A percentile compares a stretch with the other conserved stretches of the same genome.
Conservation (phyloP, 2,329 filamentous ascomycete species). For the Nemania serpens region DNA sequence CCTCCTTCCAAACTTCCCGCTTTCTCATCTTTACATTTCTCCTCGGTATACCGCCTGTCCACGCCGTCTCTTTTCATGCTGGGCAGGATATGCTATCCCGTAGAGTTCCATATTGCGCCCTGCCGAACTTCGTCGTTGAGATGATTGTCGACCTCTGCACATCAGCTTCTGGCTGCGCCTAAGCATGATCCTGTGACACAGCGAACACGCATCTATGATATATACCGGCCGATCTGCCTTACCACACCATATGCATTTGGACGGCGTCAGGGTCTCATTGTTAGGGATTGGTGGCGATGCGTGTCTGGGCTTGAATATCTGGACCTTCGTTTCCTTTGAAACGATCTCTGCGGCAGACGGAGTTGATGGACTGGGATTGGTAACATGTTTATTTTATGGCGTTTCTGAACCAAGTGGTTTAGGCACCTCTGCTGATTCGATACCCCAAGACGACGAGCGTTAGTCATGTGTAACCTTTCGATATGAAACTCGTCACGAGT, state of each 20-base stretch:
- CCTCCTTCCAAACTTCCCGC: conserved; percentile 28
- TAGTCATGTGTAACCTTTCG: background rate
- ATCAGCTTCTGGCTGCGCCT: conserved; percentile 26
- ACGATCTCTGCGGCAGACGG: conserved; percentile 13
- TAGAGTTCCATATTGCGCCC: conserved; percentile 14
- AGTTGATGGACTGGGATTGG: conserved; percentile 17
- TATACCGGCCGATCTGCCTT: conserved; percentile 29
- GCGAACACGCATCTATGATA: conserved; percentile 23
- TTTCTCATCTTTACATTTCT: conserved; percentile 29
- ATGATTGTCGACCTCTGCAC: conserved; percentile 24
- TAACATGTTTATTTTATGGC: conserved; percentile 30
- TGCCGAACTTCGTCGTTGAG: conserved; percentile 5
- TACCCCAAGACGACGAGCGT: conserved; percentile 30
- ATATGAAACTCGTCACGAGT: background rate
- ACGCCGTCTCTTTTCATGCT: conserved; percentile 9
- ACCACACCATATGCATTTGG: conserved; percentile 7
- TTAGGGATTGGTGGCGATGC: conserved; percentile 16
- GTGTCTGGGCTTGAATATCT: conserved; percentile 15
- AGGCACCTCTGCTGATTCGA: conserved; percentile 28
- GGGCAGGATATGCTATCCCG: conserved; percentile 17
- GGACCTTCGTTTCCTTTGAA: conserved; percentile 12
- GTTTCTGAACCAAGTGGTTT: conserved; percentile 39
- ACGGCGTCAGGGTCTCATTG: conserved; percentile 11
- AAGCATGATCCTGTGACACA: conserved; percentile 29
- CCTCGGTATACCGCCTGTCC: conserved; percentile 11